phyloP scores from a whole-genome alignment of 1,284 basidiomycete genomes.

The Mycena sp. region DNA sequence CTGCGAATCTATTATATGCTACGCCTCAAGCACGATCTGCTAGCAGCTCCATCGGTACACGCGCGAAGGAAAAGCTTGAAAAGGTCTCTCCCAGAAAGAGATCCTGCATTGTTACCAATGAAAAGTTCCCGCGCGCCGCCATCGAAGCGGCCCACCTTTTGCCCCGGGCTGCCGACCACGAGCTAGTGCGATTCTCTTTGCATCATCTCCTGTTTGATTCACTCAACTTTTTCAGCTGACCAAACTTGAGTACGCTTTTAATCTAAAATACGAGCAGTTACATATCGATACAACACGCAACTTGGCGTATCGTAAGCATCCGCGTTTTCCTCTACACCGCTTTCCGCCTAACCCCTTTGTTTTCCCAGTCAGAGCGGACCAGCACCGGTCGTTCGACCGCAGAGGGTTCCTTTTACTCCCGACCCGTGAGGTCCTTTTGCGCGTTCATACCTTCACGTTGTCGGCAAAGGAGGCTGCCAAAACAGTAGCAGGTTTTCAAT shows the following conservation, averaged over 20 bases:
- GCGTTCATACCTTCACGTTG: background rate
- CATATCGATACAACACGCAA: constrained; percentile 9
- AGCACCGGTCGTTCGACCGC: constrained; percentile 13
- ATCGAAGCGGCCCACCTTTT: constrained; percentile 8
- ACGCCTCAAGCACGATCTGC: constrained; percentile 1
- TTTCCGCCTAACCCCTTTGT: background rate
- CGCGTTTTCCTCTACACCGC: background rate
- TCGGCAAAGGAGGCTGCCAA: background rate
- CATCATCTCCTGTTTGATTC: background rate
- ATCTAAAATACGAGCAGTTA: background rate
- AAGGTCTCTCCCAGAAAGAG: background rate
- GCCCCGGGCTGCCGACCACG: background rate
- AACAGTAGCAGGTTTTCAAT: too few relatives aligned
- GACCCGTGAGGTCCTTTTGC: background rate
- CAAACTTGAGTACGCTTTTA: constrained; percentile 3
- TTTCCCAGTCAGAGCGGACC: constrained; percentile 3
- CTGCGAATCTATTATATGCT: background rate
- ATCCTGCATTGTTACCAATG: background rate
- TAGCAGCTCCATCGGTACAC: background rate
- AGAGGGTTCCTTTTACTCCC: constrained; percentile 6
- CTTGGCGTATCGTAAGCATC: background rate
- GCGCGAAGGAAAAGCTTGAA: background rate
- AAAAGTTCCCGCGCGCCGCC: background rate
- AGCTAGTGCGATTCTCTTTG: background rate
- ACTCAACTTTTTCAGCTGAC: constrained; percentile 11